Conservation (phyloP, 2,329 filamentous ascomycete genomes). For the Pyrenophora seminiperda region DNA sequence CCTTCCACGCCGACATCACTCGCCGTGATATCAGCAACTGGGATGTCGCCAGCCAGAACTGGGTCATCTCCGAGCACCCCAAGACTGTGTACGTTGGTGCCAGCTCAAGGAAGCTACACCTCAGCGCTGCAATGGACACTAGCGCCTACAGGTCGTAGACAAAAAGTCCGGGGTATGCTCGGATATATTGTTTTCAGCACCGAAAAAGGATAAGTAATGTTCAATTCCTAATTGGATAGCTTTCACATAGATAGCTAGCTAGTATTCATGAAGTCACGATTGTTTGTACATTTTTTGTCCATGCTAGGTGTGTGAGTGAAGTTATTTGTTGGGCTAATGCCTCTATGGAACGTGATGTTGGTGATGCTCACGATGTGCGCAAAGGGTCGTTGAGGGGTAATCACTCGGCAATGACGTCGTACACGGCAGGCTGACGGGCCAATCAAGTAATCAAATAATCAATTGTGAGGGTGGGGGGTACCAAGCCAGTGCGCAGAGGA, state of each 20-base stretch:
- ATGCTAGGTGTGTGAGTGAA: background rate
- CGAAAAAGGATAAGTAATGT: background rate
- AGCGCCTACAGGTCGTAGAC: constrained; percentile 21
- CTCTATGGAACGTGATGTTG: background rate
- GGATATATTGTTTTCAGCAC: no score
- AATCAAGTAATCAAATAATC: background rate
- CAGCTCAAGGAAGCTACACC: constrained; percentile 62
- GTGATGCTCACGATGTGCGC: background rate
- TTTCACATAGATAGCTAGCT: background rate
- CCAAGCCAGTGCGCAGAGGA: no score
- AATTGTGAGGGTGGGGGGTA: no score
- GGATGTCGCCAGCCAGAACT: constrained; percentile 81
- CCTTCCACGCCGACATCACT: constrained; percentile 72
- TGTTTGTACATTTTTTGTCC: background rate
- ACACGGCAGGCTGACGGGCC: constrained; percentile 1
- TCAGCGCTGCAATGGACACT: constrained; percentile 45
- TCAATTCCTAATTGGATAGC: constrained; percentile 10
- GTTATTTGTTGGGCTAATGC: background rate
- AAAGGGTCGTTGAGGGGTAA: background rate
- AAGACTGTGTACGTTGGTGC: constrained; percentile 66
- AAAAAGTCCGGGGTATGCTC: no score
- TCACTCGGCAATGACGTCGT: background rate
- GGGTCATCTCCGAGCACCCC: constrained; percentile 66
- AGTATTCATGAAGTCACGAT: constrained; percentile 1
- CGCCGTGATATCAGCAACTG: constrained; percentile 87